Evolutionary conservation across 1,284 basidiomycete genomes (phyloP).

Genomic region (Taiwanofungus camphoratus): DNA sequence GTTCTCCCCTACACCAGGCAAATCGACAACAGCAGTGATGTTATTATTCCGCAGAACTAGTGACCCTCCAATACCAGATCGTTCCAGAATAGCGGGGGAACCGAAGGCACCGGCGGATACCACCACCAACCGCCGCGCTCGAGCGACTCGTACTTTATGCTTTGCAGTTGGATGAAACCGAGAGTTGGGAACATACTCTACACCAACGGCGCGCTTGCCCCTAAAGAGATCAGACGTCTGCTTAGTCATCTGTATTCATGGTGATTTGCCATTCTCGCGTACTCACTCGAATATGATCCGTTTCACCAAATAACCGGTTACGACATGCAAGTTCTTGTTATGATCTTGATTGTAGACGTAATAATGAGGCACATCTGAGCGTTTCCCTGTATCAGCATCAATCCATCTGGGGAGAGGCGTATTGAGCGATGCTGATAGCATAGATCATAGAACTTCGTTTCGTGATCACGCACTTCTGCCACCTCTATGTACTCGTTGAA

Average conservation of each 20-base stretch:
- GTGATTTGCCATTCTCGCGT: too few species aligned
- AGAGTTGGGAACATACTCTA: slow-evolving; percentile 45
- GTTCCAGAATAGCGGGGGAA: slow-evolving; percentile 26
- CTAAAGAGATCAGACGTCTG: slow-evolving; percentile 25
- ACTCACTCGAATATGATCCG: slow-evolving; percentile 24
- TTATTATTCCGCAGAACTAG: slow-evolving; percentile 36
- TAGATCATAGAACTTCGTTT: too few species aligned
- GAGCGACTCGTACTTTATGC: slow-evolving; percentile 21
- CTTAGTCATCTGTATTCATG: neutral
- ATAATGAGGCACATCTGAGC: slow-evolving; percentile 52
- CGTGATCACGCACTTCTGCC: slow-evolving; percentile 25
- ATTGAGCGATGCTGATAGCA: slow-evolving; percentile 2
- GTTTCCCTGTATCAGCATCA: slow-evolving; percentile 44
- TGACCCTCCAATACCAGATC: slow-evolving; percentile 26
- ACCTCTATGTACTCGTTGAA: neutral
- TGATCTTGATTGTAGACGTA: slow-evolving; percentile 47
- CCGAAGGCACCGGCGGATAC: slow-evolving; percentile 35
- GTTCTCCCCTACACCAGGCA: slow-evolving; percentile 55
- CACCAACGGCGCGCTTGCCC: slow-evolving; percentile 45
- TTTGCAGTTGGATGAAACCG: slow-evolving; percentile 19
- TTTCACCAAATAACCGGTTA: slow-evolving; percentile 23
- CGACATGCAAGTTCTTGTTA: slow-evolving; percentile 20
- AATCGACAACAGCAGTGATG: slow-evolving; percentile 37
- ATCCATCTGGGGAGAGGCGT: slow-evolving; percentile 39
- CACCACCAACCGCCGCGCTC: slow-evolving; percentile 40